A percentile compares a stretch with the other conserved stretches of the same genome.
Conservation (phyloP, 257 asterid species). For the Oldenlandia corymbosa region DNA sequence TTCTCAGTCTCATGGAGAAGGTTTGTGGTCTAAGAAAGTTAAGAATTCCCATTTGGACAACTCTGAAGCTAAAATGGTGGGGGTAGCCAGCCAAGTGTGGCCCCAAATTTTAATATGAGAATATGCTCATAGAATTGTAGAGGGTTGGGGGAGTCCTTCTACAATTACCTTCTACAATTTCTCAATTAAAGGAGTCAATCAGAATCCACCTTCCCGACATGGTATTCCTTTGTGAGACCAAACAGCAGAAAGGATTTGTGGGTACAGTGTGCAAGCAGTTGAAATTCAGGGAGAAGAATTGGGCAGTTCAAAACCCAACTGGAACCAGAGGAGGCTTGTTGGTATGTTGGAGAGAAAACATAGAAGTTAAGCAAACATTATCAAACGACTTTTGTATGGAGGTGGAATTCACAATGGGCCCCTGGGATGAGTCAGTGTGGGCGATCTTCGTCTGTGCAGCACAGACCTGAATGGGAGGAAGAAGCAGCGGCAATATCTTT, state of each 20-base stretch:
- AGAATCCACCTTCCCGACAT: background rate
- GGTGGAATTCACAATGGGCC: background rate
- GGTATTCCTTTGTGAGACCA: background rate
- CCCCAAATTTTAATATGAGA: background rate
- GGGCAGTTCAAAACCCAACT: background rate
- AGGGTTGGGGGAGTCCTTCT: background rate
- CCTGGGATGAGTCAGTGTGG: accelerated
- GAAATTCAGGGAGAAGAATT: background rate
- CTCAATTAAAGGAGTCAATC: background rate
- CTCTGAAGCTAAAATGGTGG: too few species aligned
- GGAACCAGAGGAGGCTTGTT: background rate
- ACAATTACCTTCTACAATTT: too few species aligned
- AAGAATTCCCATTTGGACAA: too few species aligned
- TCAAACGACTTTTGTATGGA: background rate
- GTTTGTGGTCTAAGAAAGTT: too few species aligned
- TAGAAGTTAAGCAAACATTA: background rate
- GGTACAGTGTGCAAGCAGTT: background rate
- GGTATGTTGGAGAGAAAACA: background rate
- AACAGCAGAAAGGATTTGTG: background rate
- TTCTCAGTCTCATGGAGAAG: too few species aligned
- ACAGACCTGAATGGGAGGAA: background rate
- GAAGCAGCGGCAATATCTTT: background rate
- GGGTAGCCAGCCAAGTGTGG: too few species aligned
- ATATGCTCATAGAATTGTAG: background rate
- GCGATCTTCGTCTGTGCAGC: background rate